Evolutionary conservation across 73 alveolate species (phyloP), one percentile per base, ranked within the genome.

Genomic region (Paramecium sonneborni): DNA sequence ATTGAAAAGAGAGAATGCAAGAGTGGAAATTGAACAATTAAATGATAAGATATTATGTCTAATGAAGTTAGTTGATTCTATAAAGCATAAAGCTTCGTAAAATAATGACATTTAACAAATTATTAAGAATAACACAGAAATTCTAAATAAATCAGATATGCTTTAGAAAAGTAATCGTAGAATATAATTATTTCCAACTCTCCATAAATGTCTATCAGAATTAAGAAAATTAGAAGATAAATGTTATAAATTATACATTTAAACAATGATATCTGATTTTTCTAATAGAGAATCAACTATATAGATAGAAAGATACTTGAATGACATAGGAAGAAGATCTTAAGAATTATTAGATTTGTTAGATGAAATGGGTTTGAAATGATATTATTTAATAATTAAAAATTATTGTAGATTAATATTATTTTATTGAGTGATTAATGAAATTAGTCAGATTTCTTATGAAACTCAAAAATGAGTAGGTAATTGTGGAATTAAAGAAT

Each of bases 401-500:
- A 52, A 52, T 30, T 52, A 3, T 18, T 52, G 68, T 1, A 52
- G 39, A 62, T 32, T 23, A 26, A 62, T 79, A 43, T 79, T 88
- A 35, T 69, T 67, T 67, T 23, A 86, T 70, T 38, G 35, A 86
- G 35, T 38, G 56, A 88, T 92, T 62, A 93, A 97, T 97, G 99
- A 97, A 97, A 95, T 93, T 97, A 76, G 99, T 97, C 62, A 88
- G 97, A 86, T 98, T 98, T 96, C 95, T 98, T 92, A 97, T 97
- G 99, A 98, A 98, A 93, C 96, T 98, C 92, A 96, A 93, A 70
- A 96, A 95, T 85, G 99, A 98, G 98, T 95, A 99, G 46, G 99
- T 98, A 57, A 97, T 99, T 24, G 97, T 98, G 56, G 99, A 98
- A 89, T 96, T 98, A 76, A 98, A 98, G 97, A 98, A 98, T 94